Evolutionary conservation across 2,329 filamentous ascomycete genomes (phyloP).

Genomic region (Fusarium incarnatum): DNA sequence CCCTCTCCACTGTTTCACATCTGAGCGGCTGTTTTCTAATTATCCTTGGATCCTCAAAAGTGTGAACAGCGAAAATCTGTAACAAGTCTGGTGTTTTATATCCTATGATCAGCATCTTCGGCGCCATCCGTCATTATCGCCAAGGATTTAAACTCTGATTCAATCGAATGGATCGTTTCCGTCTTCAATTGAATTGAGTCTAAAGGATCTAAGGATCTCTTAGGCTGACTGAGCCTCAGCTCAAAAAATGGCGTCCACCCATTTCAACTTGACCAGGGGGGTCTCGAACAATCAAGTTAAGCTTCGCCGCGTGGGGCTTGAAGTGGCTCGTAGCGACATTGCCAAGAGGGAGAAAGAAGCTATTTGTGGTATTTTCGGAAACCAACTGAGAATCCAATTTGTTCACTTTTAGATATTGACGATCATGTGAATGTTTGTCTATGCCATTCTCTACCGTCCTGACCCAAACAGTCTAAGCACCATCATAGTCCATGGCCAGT

Average conservation of each 20-base stretch:
- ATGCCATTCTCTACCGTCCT: background rate
- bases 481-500: background rate
- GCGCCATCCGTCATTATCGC: constrained; percentile 1
- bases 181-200: background rate
- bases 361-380: constrained; percentile 34
- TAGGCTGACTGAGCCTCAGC: background rate
- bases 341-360: constrained; percentile 12
- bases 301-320: constrained; percentile 43
- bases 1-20: constrained; percentile 38
- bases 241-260: constrained; percentile 19
- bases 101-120: constrained; percentile 12
- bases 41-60: constrained; percentile 14
- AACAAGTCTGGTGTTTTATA: constrained; percentile 33
- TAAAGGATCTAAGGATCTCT: background rate
- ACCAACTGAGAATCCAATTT: background rate
- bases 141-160: constrained; percentile 6
- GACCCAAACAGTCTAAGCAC: background rate
- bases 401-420: constrained; percentile 3
- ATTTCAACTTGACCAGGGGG: constrained; percentile 31
- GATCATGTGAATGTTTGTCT: background rate
- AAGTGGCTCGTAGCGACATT: constrained; percentile 17
- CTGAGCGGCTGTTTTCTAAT: constrained; percentile 22
- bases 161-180: background rate
- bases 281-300: constrained; percentile 45
- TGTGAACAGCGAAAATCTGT: constrained; percentile 26